Percentiles rank a stretch among this genome's conserved stretches.
These are phyloP conservation scores for Bauhinia variegata DNA, from an alignment of 306 rosid species.

Conservation along the genomic window DNA sequence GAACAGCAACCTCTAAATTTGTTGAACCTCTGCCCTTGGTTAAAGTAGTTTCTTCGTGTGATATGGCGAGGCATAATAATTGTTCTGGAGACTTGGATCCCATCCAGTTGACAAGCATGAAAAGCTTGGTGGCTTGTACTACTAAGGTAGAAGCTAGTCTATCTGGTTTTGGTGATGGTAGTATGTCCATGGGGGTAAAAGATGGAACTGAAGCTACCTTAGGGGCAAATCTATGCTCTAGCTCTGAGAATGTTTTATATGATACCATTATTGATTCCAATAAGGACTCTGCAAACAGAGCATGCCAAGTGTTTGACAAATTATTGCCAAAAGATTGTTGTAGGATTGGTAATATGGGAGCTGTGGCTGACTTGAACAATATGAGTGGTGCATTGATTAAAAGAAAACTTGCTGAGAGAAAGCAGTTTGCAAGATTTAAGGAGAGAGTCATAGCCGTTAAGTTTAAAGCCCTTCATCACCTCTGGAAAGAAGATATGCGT, in stretches of 20 bases:
- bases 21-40: constrained; percentile 60
- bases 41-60: constrained; percentile 51
- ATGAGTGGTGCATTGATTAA: constrained; percentile 36
- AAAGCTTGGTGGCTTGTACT: constrained; percentile 39
- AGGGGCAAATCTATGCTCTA: constrained; percentile 29
- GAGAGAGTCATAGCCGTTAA: constrained; percentile 77
- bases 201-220: constrained; percentile 26
- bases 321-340: constrained; percentile 47
- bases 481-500: constrained; percentile 86
- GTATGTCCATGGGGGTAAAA: constrained; percentile 32
- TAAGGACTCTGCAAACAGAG: constrained; percentile 58
- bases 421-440: constrained; percentile 63
- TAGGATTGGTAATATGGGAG: constrained; percentile 37
- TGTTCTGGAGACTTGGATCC: constrained; percentile 45
- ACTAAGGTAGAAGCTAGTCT: constrained; percentile 40
- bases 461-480: constrained; percentile 74
- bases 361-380: constrained; percentile 32
- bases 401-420: constrained; percentile 65
- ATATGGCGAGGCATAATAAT: constrained; percentile 27
- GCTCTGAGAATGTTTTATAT: constrained; percentile 37
- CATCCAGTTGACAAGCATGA: constrained; percentile 34
- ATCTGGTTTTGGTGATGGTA: constrained; percentile 46
- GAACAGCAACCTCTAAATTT: constrained; percentile 83
- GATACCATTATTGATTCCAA: constrained; percentile 59
- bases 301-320: constrained; percentile 53